phyloP scores from a whole-genome alignment of 2,329 filamentous ascomycete species.

The Aspergillus sp. region DNA sequence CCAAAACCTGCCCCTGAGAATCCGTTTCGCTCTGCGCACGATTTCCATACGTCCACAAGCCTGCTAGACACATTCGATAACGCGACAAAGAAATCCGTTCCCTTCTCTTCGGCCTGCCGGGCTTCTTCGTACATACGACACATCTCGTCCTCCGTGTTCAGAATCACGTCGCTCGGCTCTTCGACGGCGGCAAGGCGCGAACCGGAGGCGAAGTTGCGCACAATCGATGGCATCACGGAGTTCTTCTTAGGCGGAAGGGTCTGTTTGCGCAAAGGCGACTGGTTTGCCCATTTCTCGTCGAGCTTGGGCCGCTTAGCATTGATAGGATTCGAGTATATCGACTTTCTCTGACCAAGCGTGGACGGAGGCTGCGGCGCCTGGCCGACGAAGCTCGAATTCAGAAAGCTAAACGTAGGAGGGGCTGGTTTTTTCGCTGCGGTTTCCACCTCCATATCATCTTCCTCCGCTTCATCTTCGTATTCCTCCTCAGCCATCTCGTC shows the following conservation, averaged over 20 bases:
- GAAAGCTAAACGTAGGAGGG: conserved; percentile 19
- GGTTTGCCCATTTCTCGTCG: conserved; percentile 31
- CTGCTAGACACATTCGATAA: conserved; percentile 29
- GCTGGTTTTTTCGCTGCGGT: conserved; percentile 6
- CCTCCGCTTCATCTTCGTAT: conserved; percentile 35
- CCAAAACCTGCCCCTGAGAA: conserved; percentile 41
- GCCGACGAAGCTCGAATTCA: conserved; percentile 21
- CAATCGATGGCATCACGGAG: conserved; percentile 61
- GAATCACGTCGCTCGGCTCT: conserved; percentile 63
- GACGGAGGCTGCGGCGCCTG: conserved; percentile 9
- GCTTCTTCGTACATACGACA: conserved; percentile 51
- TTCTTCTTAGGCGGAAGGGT: conserved; percentile 40
- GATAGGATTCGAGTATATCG: conserved; percentile 36
- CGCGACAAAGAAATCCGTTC: conserved; percentile 21
- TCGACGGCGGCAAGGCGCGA: conserved; percentile 51
- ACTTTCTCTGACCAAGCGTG: conserved; percentile 21
- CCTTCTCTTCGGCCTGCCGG: conserved; percentile 23
- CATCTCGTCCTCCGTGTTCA: conserved; percentile 66
- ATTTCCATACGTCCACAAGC: conserved; percentile 28
- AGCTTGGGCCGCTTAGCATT: conserved; percentile 37
- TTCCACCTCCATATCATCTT: conserved; percentile 23
- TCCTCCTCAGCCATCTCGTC: conserved; percentile 34
- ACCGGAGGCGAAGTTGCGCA: conserved; percentile 57
- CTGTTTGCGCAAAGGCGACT: conserved; percentile 26
- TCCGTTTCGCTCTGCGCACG: conserved; percentile 35